Conservation (phyloP, 139 green algal genomes). For the Diplosphaera chodatii region DNA sequence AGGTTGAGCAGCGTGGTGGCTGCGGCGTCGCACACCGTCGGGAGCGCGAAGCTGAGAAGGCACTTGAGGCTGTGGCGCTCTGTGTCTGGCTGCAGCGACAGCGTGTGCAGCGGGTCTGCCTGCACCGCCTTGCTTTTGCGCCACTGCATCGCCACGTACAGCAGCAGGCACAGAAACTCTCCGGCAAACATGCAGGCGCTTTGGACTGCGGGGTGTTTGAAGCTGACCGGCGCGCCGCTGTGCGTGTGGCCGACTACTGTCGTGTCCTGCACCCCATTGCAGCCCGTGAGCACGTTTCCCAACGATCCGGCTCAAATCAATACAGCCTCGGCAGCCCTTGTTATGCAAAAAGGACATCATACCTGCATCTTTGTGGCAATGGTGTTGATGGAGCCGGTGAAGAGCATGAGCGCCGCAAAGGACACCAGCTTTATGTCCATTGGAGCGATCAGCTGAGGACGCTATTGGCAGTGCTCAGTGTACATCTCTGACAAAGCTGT, state of each 20-base stretch:
- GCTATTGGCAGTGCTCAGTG: too few species aligned
- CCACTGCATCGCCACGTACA: slow-evolving; percentile 50
- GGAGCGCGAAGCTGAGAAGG: slow-evolving; percentile 55
- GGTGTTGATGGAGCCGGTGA: slow-evolving; percentile 75
- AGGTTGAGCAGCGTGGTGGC: slow-evolving; percentile 79
- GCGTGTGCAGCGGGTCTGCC: background rate
- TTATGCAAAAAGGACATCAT: too few species aligned
- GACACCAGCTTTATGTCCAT: background rate
- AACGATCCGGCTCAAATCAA: too few species aligned
- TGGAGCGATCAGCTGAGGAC: too few species aligned
- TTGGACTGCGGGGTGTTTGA: slow-evolving; percentile 74
- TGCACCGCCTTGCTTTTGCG: slow-evolving; percentile 12
- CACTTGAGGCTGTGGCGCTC: slow-evolving; percentile 12
- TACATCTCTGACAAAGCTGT: too few species aligned
- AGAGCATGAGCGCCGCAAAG: slow-evolving; percentile 6
- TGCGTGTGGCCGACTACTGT: slow-evolving; percentile 35
- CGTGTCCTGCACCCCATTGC: slow-evolving; percentile 68
- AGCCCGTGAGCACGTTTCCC: too few species aligned
- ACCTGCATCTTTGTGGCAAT: slow-evolving; percentile 79
- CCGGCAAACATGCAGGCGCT: slow-evolving; percentile 72
- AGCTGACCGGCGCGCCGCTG: slow-evolving; percentile 40
- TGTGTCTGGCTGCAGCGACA: background rate
- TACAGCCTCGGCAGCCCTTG: too few species aligned
- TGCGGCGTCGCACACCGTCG: slow-evolving; percentile 67
- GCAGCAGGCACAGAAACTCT: slow-evolving; percentile 71